These are phyloP conservation scores for Cryptococcus sp. DNA, from an alignment of 1,284 basidiomycete genomes.

Conservation along the genomic window DNA sequence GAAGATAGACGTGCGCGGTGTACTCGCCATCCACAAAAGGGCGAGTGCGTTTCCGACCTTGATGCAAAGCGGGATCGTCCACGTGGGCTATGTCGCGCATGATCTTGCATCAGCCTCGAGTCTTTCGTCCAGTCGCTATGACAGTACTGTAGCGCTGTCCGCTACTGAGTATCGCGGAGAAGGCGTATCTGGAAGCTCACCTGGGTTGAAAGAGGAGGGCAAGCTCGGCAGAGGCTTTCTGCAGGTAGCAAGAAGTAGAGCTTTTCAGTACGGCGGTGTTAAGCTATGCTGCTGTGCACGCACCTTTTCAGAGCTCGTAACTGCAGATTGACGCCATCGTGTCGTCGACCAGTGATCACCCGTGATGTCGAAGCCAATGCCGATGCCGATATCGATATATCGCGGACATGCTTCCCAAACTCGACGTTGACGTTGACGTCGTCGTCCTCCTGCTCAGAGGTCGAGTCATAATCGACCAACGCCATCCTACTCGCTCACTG, in stretches of 20 bases:
- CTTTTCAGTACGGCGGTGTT: no score
- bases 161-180: no score
- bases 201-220: constrained; percentile 14
- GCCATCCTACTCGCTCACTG: constrained; percentile 6
- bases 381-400: no score
- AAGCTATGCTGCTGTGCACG: no score
- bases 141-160: no score
- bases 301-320: not conserved
- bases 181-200: constrained; percentile 1
- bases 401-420: no score
- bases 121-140: no score
- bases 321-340: not conserved
- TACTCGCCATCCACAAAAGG: constrained; percentile 52
- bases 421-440: no score
- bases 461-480: constrained; percentile 22
- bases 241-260: no score
- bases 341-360: not conserved
- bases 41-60: constrained; percentile 46
- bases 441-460: not conserved
- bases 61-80: constrained; percentile 45
- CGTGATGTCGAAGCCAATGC: no score
- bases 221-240: constrained; percentile 14
- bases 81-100: no score
- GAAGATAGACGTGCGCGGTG: constrained; percentile 49
- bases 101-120: no score